phyloP scores from a whole-genome alignment of 768 basidiomycete genomes.

The Exsudoporus frostii region DNA sequence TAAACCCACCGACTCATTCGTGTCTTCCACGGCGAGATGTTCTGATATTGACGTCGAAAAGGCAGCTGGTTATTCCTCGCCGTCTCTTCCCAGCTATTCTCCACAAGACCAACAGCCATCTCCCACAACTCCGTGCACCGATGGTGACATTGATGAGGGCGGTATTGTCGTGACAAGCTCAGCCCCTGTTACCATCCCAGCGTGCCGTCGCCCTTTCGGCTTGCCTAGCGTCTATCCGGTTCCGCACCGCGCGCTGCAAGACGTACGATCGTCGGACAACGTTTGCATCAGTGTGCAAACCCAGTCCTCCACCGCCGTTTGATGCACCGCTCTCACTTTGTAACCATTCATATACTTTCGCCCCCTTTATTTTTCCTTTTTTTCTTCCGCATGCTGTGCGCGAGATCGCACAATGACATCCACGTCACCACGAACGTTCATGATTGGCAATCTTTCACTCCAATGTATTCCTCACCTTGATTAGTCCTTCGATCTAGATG shows the following conservation, averaged over 20 bases:
- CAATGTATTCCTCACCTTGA: not conserved
- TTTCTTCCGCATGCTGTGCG: not conserved
- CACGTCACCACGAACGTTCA: constrained; percentile 15
- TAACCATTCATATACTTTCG: not conserved
- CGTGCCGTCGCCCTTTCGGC: constrained; percentile 17
- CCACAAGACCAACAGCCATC: not conserved
- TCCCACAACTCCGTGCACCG: constrained; percentile 1
- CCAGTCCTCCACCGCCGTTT: not conserved
- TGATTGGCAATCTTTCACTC: not conserved
- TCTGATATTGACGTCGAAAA: constrained; percentile 18
- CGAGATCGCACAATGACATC: constrained; percentile 12
- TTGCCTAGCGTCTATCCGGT: constrained; percentile 5
- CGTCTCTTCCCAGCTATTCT: constrained; percentile 14
- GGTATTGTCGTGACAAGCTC: not conserved
- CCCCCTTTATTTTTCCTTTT: too few relatives aligned
- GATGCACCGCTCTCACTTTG: not conserved
- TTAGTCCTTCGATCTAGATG: not conserved
- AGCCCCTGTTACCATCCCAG: not conserved
- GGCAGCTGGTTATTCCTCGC: constrained; percentile 6
- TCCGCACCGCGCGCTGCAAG: not conserved
- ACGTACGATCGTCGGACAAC: constrained; percentile 1
- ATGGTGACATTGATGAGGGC: not conserved
- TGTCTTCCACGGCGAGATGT: not conserved
- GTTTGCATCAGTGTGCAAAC: constrained; percentile 18
- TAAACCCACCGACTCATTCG: not conserved